Percentiles rank a stretch among this genome's conserved stretches.
Conservation (phyloP, 345 rosid species). For the Pseudoturritis turrita region DNA sequence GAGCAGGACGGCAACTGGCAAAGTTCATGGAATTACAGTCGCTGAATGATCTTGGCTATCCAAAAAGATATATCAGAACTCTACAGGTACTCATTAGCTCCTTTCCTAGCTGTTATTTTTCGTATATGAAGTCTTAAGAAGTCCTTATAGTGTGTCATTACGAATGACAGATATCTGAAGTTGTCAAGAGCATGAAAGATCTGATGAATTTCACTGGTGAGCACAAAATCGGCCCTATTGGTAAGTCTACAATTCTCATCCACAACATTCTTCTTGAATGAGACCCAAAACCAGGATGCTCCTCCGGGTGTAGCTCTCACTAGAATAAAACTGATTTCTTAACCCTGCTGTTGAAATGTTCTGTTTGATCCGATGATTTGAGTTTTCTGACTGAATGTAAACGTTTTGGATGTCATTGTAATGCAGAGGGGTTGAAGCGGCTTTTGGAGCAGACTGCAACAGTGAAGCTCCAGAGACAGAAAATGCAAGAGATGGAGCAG, state of each 20-base stretch:
- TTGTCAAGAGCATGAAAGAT: constrained; percentile 96
- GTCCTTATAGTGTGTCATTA: constrained; percentile 1
- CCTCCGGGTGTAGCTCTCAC: neutral
- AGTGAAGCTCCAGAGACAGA: constrained; percentile 27
- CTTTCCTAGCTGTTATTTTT: constrained; percentile 2
- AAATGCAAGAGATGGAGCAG: constrained; percentile 29
- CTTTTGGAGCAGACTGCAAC: constrained; percentile 14
- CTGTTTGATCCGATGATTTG: neutral
- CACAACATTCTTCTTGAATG: neutral
- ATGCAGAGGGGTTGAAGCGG: constrained; percentile 26
- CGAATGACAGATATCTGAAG: constrained; percentile 75
- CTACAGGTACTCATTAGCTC: constrained; percentile 62
- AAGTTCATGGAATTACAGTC: constrained; percentile 75
- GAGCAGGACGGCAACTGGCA: constrained; percentile 79
- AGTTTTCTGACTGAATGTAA: neutral
- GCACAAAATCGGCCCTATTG: constrained; percentile 74
- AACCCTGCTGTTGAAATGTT: neutral
- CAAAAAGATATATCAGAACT: constrained; percentile 84
- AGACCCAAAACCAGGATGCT: neutral
- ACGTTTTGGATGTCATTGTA: neutral
- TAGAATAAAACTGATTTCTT: neutral
- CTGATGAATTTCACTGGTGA: constrained; percentile 73
- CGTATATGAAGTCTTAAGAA: neutral
- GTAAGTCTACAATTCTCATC: constrained; percentile 33
- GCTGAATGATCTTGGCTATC: constrained; percentile 74